Percentiles rank a stretch among this genome's conserved stretches.
These are phyloP conservation scores for Strobilomyces echinocephalus DNA, from an alignment of 768 basidiomycete genomes.

Conservation along the genomic window DNA sequence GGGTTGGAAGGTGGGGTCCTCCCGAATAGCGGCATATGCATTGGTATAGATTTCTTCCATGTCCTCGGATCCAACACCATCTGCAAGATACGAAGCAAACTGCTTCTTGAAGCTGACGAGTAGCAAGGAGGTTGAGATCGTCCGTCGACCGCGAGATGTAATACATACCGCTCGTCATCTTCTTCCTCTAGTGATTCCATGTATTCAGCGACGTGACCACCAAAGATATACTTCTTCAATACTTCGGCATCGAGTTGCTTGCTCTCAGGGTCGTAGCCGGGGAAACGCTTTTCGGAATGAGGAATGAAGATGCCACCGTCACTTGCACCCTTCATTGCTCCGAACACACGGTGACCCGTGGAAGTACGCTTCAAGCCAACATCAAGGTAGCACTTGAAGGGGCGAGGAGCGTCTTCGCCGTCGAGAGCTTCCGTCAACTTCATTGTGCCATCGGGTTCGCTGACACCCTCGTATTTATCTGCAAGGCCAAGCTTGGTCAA, in stretches of 20 bases:
- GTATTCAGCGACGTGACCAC: slow-evolving; percentile 98
- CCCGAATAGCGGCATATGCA: slow-evolving; percentile 93
- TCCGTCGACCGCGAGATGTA: not conserved
- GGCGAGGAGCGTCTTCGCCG: slow-evolving; percentile 89
- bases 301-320: slow-evolving; percentile 98
- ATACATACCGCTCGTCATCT: slow-evolving; percentile 85
- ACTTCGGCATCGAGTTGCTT: slow-evolving; percentile 93
- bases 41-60: slow-evolving; percentile 94
- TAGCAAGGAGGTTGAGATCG: slow-evolving; percentile 5
- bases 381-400: slow-evolving; percentile 99
- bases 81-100: slow-evolving; percentile 91
- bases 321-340: slow-evolving; percentile 96
- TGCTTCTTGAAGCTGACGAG: slow-evolving; percentile 87
- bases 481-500: slow-evolving; percentile 92
- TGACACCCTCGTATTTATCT: slow-evolving; percentile 95
- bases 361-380: slow-evolving; percentile 97
- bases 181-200: slow-evolving; percentile 99
- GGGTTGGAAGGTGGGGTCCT: slow-evolving; percentile 86
- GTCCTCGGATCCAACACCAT: slow-evolving; percentile 92
- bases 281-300: slow-evolving; percentile 97
- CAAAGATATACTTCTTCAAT: slow-evolving; percentile 95
- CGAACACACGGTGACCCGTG: slow-evolving; percentile 95
- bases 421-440: slow-evolving; percentile 80
- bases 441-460: slow-evolving; percentile 86
- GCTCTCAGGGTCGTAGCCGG: slow-evolving; percentile 89